phyloP scores from a whole-genome alignment of 1,284 basidiomycete species.

The Melampsora americana region DNA sequence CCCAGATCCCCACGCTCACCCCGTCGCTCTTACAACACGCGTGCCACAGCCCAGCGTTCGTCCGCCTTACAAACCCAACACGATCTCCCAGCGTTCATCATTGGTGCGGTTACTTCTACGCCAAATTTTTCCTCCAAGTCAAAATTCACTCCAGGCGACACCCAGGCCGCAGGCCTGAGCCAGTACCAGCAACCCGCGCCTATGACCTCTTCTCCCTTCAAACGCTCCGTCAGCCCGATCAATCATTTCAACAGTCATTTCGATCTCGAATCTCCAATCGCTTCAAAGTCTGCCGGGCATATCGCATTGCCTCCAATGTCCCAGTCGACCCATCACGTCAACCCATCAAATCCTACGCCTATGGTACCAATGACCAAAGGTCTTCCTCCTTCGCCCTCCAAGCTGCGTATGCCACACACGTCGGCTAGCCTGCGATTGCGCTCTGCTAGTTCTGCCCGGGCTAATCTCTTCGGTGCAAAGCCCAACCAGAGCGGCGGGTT shows the following conservation, averaged over 20 bases:
- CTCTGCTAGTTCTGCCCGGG: constrained; percentile 32
- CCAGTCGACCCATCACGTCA: neutral
- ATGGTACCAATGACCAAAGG: neutral
- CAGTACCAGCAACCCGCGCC: constrained; percentile 10
- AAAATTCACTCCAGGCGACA: neutral
- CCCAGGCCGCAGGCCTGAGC: neutral
- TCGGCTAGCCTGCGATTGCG: neutral
- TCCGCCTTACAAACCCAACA: constrained; percentile 6
- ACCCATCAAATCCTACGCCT: neutral
- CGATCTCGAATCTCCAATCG: constrained; percentile 41
- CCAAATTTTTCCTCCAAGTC: neutral
- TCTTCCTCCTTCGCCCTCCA: constrained; percentile 5
- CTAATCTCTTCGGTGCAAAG: constrained; percentile 37
- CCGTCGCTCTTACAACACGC: constrained; percentile 38
- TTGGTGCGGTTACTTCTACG: constrained; percentile 11
- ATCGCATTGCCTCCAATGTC: neutral
- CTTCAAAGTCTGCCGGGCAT: constrained; percentile 31
- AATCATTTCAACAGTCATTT: constrained; percentile 36
- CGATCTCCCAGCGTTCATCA: neutral
- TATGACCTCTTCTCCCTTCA: constrained; percentile 14
- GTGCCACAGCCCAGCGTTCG: constrained; percentile 22
- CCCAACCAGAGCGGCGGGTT: constrained; percentile 21
- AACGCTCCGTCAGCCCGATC: constrained; percentile 35
- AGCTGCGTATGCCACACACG: neutral
- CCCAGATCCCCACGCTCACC: constrained; percentile 41